These are phyloP conservation scores for Diaporthe citri DNA, from an alignment of 2,329 filamentous ascomycete species.

Conservation along the genomic window DNA sequence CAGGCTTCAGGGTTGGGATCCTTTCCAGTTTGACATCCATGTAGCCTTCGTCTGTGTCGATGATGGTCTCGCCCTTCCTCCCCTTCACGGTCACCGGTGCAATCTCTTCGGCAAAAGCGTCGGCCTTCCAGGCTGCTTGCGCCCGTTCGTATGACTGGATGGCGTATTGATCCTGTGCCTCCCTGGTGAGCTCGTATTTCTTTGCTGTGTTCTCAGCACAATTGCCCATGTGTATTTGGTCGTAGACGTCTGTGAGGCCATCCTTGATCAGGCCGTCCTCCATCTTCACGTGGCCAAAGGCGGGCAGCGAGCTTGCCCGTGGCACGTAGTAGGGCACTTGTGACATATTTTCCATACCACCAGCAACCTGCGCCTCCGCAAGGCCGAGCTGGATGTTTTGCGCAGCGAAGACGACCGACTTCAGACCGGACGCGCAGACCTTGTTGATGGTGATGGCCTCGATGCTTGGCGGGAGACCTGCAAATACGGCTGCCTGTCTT, in stretches of 20 bases:
- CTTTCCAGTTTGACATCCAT: conserved; percentile 89
- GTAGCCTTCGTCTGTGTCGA: conserved; percentile 90
- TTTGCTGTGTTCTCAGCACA: conserved; percentile 96
- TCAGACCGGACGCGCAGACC: conserved; percentile 95
- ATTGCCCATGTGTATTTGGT: conserved; percentile 97
- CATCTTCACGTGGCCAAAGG: conserved; percentile 89
- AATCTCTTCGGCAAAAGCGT: conserved; percentile 90
- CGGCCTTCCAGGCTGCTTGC: conserved; percentile 87
- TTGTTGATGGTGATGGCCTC: conserved; percentile 98
- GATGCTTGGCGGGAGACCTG: conserved; percentile 82
- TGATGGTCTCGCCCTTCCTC: conserved; percentile 84
- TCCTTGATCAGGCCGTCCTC: conserved; percentile 96
- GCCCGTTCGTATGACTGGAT: conserved; percentile 90
- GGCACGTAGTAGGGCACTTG: conserved; percentile 91
- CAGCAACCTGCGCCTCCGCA: conserved; percentile 88
- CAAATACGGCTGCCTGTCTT: conserved; percentile 89
- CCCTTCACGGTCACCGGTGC: conserved; percentile 86
- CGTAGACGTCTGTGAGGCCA: conserved; percentile 95
- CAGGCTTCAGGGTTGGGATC: conserved; percentile 87
- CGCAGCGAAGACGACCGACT: conserved; percentile 89
- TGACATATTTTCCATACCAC: conserved; percentile 99
- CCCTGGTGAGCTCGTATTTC: conserved; percentile 82
- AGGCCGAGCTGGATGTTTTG: conserved; percentile 95
- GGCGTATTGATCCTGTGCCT: conserved; percentile 92
- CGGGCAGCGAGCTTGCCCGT: conserved; percentile 82